Evolutionary conservation across 768 basidiomycete species (phyloP), one percentile per base, ranked within the genome.

Genomic region (Postia placenta): DNA sequence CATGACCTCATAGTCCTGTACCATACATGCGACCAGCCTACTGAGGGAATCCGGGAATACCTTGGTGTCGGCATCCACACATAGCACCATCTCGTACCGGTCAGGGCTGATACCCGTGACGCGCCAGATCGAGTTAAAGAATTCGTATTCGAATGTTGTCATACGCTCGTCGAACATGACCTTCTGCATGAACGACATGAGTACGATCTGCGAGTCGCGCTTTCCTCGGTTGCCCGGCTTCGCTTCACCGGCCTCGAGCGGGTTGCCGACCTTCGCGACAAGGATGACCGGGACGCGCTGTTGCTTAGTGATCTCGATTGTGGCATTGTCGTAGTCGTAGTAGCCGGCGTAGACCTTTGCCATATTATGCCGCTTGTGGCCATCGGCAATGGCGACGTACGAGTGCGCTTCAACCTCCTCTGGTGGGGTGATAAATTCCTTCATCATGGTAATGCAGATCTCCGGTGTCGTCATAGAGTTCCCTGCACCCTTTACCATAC

Each of bases 121-220:
- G 47, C 95, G 74, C 96, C 96, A 99, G 17, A 98, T 74, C 46
- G 92, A 85, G 69, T 99, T 99, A 83, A 99, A 99, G 68, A 98
- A 97, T 69, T 98, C 96, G 66, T 98, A 98, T 71, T 98, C 96
- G 65, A 99, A 94, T 47, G 91, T 95, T 53, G 95, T 96, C 95
- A 99, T 98, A 45, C 96, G 83, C 73, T 99, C 96, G 68, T 99
- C 96, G 59, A 98, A 98, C 94, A 99, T 96, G 59, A 98, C 93
- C 67, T 96, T 98, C 68, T 99, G 96, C 64, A 98, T 73, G 77
- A 98, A 98, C 17, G 79, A 78, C 96, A 99, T 99, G 52, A 98
- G 74, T 44, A 99, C 87, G 59, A 99, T 94, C 68, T 99, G 96
- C 63, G 85, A 88, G 72, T 99, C 96, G 54, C 96, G 95, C 70